Evolutionary conservation across 768 basidiomycete species (phyloP), one percentile per base, ranked within the genome.

Genomic region (Pulveroboletus frians): DNA sequence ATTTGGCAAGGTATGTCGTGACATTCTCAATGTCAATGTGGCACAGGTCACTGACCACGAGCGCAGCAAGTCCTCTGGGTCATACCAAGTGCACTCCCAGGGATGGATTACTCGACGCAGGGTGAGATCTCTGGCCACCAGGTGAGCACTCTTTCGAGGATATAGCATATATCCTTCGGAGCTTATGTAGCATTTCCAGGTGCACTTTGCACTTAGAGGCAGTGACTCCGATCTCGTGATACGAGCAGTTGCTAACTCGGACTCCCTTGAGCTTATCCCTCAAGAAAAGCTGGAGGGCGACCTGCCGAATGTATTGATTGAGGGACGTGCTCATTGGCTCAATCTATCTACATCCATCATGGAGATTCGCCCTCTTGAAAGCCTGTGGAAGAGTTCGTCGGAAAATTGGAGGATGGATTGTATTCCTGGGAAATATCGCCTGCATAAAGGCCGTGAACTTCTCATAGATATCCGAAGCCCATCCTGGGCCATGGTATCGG

Each of bases 1-100:
- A n/a, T 69, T 79, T 37, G 63, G 66, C 27, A 34, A 64, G 49
- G 74, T 73, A 54, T 31, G 64, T 56, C 14, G 31, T 5, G 13
- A 1, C 10, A 0, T 26, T 8, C 1, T 3, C 13, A 9, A 10
- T 0, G 8, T 3, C 13, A 9, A 10, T 0, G 8, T 11, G 4
- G 11, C 9, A 5, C 37, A 31, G 0, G 11, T 27, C 39, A 2
- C 26, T 38, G 37, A 39, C n/a, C 3, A 20, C 30, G 4, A 17
- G 14, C 9, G 26, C n/a, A 54, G 38, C 39, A 46, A 9, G 43
- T 56, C 1, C 29, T 49, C 14, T 20, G 37, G 1, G 46, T 49
- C 20, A 29, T 49, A 17, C 48, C 46, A 3, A 21, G 46, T 9
- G 46, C 17, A 21, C 27, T 48, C 2, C 46, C 29, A 2, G 48